Evolutionary conservation across 2,329 filamentous ascomycete species (phyloP).

Genomic region (Lachnellula occidentalis): DNA sequence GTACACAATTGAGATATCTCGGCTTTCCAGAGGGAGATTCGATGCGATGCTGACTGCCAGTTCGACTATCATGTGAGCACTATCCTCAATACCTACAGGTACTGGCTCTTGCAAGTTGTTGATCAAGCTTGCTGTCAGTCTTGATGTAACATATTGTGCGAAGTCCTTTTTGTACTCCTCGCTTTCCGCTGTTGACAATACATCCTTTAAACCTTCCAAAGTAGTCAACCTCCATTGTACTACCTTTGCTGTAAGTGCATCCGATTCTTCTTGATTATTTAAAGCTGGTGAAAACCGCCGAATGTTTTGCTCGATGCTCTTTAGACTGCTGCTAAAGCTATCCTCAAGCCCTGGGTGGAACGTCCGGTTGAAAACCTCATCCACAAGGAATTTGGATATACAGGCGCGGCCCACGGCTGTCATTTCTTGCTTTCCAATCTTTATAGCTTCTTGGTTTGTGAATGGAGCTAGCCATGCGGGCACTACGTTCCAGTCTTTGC

Average conservation of each 20-base stretch:
- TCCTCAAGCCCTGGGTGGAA: slow-evolving; percentile 87
- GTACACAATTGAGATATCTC: slow-evolving; percentile 84
- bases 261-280: slow-evolving; percentile 78
- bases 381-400: slow-evolving; percentile 83
- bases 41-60: slow-evolving; percentile 79
- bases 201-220: slow-evolving; percentile 76
- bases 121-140: slow-evolving; percentile 63
- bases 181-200: slow-evolving; percentile 60
- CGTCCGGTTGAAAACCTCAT: slow-evolving; percentile 84
- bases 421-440: slow-evolving; percentile 94
- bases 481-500: slow-evolving; percentile 84
- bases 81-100: slow-evolving; percentile 77
- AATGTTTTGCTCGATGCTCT: slow-evolving; percentile 83
- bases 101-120: slow-evolving; percentile 72
- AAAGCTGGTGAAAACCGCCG: slow-evolving; percentile 68
- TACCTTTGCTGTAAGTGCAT: slow-evolving; percentile 80
- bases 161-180: slow-evolving; percentile 62
- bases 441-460: slow-evolving; percentile 79
- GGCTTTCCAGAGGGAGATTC: slow-evolving; percentile 83
- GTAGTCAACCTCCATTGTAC: slow-evolving; percentile 92
- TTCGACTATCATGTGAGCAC: slow-evolving; percentile 88
- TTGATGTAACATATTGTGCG: slow-evolving; percentile 62
- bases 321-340: slow-evolving; percentile 70
- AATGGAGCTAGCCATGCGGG: slow-evolving; percentile 74
- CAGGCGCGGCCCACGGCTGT: slow-evolving; percentile 86